Percentiles rank a stretch among this genome's conserved stretches.
These are phyloP conservation scores for Ascochyta pisi DNA, from an alignment of 2,329 filamentous ascomycete species.

Conservation along the genomic window DNA sequence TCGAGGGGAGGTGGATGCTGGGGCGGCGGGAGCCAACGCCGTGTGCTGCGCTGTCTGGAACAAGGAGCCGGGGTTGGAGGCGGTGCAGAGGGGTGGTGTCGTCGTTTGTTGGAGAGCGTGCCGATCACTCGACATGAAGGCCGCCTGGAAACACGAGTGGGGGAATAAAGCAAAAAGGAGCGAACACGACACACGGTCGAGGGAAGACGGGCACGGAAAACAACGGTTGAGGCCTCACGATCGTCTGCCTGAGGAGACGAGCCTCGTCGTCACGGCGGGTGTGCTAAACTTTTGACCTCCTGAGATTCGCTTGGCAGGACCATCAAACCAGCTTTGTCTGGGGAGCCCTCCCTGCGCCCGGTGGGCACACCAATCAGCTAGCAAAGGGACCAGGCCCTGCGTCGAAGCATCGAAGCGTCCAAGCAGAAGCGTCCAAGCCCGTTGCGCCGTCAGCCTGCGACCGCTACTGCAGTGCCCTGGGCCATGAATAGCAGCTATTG, in stretches of 20 bases:
- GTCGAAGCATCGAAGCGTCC: neutral
- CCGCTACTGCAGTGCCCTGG: constrained; percentile 10
- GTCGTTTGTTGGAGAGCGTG: constrained; percentile 12
- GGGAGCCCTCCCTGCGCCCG: constrained; percentile 26
- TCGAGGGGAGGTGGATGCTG: constrained; percentile 25
- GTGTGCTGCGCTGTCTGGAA: constrained; percentile 11
- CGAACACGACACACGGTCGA: constrained; percentile 31
- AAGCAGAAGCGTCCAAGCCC: constrained; percentile 17
- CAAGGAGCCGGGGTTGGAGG: constrained; percentile 9
- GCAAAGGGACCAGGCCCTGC: constrained; percentile 29
- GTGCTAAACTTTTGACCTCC: constrained; percentile 29
- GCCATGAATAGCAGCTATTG: constrained; percentile 4
- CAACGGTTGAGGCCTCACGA: constrained; percentile 15
- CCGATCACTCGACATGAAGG: constrained; percentile 18
- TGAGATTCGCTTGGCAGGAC: constrained; percentile 31
- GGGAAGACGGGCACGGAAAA: constrained; percentile 1
- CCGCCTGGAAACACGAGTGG: neutral
- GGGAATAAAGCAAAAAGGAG: constrained; percentile 39
- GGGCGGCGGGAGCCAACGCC: constrained; percentile 9
- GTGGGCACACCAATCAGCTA: constrained; percentile 26
- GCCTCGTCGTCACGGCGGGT: constrained; percentile 18
- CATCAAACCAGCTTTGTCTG: constrained; percentile 30
- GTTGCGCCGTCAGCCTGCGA: constrained; percentile 21
- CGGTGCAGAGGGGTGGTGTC: constrained; percentile 21
- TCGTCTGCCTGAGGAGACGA: constrained; percentile 23